Base-by-base conservation (phyloP, 1,139 yeast species). In the Sugiyamaella castrensis region DNA sequence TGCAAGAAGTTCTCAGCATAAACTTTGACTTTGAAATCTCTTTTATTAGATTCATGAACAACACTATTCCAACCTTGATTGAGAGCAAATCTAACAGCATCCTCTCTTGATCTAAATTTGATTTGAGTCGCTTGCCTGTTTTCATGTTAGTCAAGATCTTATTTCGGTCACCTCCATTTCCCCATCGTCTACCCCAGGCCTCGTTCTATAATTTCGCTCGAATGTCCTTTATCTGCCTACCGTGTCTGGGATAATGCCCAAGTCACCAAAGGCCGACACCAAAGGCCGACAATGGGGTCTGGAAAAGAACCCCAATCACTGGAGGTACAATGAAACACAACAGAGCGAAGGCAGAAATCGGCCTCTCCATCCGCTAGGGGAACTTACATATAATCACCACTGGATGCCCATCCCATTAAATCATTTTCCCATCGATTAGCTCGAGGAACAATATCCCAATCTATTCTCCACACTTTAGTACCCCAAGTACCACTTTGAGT, bases 401-500 rank as follows among this genome's bases (percentile, higher is more conserved):
- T 74, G 33, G 87, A 79, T 61, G 87, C 91, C 74, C 86, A 87
- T 13, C 96, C 96, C 71, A 87, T 87, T 63, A 87, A 73, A 63
- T 87, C 94, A 68, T 87, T 87, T 66, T 87, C 95, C 95, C 95
- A 87, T 65, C 95, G 75, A 72, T 87, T 82, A 36, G 86, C 88
- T 61, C 84, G 80, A 41, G 83, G 83, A 51, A 84, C 72, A 37
- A 85, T 79, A 63, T 87, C 95, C 92, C 94, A 87, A 69, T 87
- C 95, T 55, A 87, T 65, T 63, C 80, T 80, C 96, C 96, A 87
- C 59, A 70, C 71, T 55, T 61, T 57, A 42, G 75, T 66, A 19
- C 67, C 68, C 57, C 54, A 65, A 24, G 60, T 62, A 12, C 91
- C 87, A 37, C 87, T 80, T 71, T 87, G 96, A 30, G 94, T 87